Percentiles rank a stretch among this genome's conserved stretches.
phyloP scores from a whole-genome alignment of 805 yeast species.

The Sugiyamaella boreocaroliniensis region DNA sequence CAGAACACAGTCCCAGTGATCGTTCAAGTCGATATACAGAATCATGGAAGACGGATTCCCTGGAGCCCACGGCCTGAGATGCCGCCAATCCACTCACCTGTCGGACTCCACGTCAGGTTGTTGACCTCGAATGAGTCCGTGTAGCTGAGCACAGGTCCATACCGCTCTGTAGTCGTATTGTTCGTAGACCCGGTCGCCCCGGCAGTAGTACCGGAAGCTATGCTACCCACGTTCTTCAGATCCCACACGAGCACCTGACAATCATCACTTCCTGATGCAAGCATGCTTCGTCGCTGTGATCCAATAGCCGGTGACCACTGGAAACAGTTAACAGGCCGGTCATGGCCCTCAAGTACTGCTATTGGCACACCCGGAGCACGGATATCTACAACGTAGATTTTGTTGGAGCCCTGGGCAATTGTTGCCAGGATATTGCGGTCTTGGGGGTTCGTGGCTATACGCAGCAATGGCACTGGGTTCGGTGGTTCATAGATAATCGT shows the following conservation, averaged over 20 bases:
- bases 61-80: conserved; percentile 65
- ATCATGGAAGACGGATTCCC: conserved; percentile 36
- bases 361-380: conserved; percentile 83
- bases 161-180: conserved; percentile 9
- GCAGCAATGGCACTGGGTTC: conserved; percentile 51
- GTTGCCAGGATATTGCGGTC: conserved; percentile 84
- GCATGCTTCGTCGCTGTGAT: conserved; percentile 38
- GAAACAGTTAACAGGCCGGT: conserved; percentile 61
- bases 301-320: conserved; percentile 69
- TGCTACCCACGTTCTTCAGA: conserved; percentile 22
- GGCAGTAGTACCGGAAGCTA: background rate
- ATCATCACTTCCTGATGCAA: conserved; percentile 67
- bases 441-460: conserved; percentile 68
- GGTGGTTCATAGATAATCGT: conserved; percentile 81
- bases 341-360: conserved; percentile 59
- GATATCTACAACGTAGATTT: conserved; percentile 69
- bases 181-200: background rate
- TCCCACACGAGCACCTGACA: conserved; percentile 62
- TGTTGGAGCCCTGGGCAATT: conserved; percentile 61
- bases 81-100: conserved; percentile 78
- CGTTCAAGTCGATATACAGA: too few relatives aligned
- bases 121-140: conserved; percentile 68
- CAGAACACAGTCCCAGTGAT: too few relatives aligned
- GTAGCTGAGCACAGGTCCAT: conserved; percentile 37
- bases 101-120: conserved; percentile 63